Conservation (phyloP, 1,284 basidiomycete species). For the Heliocybe sulcata region DNA sequence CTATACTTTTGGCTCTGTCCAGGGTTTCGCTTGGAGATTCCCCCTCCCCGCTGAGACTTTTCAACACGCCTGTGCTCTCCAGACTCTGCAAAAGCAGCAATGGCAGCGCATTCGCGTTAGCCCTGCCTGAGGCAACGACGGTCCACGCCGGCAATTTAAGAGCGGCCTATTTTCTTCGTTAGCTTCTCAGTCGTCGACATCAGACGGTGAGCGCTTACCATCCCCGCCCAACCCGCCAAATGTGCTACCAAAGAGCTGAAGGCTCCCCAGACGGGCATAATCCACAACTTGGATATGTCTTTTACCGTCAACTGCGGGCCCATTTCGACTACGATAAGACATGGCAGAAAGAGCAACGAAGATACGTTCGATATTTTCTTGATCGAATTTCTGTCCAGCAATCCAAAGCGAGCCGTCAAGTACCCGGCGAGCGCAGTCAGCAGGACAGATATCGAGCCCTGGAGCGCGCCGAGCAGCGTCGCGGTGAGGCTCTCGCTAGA, state of each 20-base stretch:
- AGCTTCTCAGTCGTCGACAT: not conserved
- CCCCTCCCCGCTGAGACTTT: conserved; percentile 12
- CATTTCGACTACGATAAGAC: conserved; percentile 24
- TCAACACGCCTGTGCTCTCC: conserved; percentile 19
- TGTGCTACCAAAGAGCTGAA: conserved; percentile 19
- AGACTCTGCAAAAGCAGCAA: conserved; percentile 22
- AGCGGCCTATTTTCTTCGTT: conserved; percentile 6
- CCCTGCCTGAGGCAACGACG: conserved; percentile 23
- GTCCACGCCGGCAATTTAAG: conserved; percentile 21
- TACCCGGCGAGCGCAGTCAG: conserved; percentile 23
- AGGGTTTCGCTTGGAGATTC: conserved; percentile 14
- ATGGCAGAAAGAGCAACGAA: conserved; percentile 23
- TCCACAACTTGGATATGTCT: conserved; percentile 18
- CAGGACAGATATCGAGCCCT: conserved; percentile 23
- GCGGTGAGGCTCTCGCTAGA: conserved; percentile 1
- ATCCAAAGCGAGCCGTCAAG: conserved; percentile 13
- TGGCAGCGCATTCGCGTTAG: conserved; percentile 24
- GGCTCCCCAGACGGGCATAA: conserved; percentile 24
- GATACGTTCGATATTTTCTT: conserved; percentile 20
- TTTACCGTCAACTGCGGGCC: conserved; percentile 20
- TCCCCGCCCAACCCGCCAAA: conserved; percentile 19
- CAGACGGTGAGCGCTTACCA: not conserved
- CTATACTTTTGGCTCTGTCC: conserved; percentile 20
- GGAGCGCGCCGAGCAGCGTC: conserved; percentile 2
- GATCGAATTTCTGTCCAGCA: conserved; percentile 18